Evolutionary conservation across 1,139 yeast genomes (phyloP).

Genomic region (Torulaspora globosa): DNA sequence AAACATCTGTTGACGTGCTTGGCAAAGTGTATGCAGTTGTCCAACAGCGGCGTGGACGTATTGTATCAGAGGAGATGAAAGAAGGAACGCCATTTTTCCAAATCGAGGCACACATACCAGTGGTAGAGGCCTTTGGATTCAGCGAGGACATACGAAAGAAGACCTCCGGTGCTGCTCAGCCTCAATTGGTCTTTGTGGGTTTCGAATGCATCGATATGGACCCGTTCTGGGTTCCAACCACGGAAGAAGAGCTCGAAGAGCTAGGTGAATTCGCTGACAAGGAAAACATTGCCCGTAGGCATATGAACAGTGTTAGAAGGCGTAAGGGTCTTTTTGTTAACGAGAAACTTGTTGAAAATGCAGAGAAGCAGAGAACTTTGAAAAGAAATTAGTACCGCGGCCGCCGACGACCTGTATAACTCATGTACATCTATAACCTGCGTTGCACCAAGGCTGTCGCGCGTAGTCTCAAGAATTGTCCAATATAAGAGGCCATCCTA

Average conservation of each 20-base stretch:
- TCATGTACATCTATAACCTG: not conserved
- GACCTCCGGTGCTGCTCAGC: conserved; percentile 96
- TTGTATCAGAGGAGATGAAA: conserved; percentile 88
- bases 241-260: conserved; percentile 93
- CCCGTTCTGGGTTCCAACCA: conserved; percentile 99
- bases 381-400: conserved; percentile 44
- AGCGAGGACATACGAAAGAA: conserved; percentile 90
- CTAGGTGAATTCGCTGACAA: conserved; percentile 89
- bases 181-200: conserved; percentile 88
- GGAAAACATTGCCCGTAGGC: conserved; percentile 82
- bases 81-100: conserved; percentile 97
- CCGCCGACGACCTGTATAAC: not conserved
- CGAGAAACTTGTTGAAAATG: conserved; percentile 83
- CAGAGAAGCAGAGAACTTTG: conserved; percentile 88
- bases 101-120: conserved; percentile 81
- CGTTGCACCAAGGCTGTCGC: not conserved
- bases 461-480: not conserved
- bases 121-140: conserved; percentile 94
- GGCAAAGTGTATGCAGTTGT: conserved; percentile 96
- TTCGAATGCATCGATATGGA: conserved; percentile 82
- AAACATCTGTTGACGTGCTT: conserved; percentile 87
- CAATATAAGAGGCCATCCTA: too few species aligned
- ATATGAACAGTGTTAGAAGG: conserved; percentile 76
- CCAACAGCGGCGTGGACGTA: conserved; percentile 79
- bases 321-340: conserved; percentile 88